Evolutionary conservation across 345 rosid species (phyloP).

Genomic region (Syzygium aqueum): DNA sequence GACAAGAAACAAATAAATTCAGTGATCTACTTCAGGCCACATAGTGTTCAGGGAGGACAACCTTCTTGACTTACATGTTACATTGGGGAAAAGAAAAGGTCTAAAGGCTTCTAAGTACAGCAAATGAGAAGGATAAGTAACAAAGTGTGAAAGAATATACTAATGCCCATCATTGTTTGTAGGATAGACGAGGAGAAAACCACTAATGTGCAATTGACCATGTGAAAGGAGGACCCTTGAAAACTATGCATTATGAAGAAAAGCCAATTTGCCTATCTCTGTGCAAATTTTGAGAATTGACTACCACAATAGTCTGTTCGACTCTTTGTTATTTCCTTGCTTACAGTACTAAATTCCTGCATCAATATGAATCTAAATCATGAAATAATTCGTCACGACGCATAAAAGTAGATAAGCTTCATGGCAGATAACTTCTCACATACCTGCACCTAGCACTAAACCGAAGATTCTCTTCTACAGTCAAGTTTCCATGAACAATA

Average conservation of each 20-base stretch:
- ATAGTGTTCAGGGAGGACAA: background rate
- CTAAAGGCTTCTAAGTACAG: background rate
- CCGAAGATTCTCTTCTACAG: constrained; percentile 88
- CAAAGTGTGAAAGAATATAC: background rate
- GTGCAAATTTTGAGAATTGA: background rate
- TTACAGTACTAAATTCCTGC: background rate
- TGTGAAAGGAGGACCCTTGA: background rate
- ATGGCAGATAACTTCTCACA: background rate
- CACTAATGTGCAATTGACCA: background rate
- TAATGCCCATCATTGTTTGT: background rate
- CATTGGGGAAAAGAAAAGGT: background rate
- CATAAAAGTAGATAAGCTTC: background rate
- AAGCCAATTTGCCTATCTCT: background rate
- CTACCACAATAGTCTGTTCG: background rate
- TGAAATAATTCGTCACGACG: background rate
- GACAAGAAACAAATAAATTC: background rate
- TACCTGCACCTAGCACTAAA: constrained; percentile 94
- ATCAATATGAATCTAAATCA: background rate
- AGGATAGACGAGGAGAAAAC: background rate
- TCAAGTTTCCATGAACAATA: constrained; percentile 85
- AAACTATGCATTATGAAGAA: background rate
- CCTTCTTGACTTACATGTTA: background rate
- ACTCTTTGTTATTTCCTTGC: background rate
- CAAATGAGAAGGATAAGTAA: background rate
- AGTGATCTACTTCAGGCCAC: background rate